phyloP scores from a whole-genome alignment of 805 yeast species.

The Candida awuae region DNA sequence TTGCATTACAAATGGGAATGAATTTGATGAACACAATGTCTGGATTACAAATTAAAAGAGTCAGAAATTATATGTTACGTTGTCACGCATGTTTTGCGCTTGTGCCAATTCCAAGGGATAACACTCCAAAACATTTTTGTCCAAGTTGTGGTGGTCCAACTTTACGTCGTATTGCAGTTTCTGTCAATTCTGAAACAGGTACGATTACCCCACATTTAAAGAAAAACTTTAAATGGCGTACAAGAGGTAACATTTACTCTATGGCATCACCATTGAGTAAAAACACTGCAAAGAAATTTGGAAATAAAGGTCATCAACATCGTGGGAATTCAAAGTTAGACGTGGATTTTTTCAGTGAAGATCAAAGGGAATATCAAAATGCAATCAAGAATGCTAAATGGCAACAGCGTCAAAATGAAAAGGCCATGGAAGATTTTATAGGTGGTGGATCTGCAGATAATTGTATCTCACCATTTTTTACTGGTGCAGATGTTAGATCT shows the following conservation, averaged over 20 bases:
- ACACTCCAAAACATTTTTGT: slow-evolving; percentile 80
- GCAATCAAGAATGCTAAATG: slow-evolving; percentile 84
- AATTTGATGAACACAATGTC: slow-evolving; percentile 76
- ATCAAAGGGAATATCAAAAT: slow-evolving; percentile 86
- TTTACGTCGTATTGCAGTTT: slow-evolving; percentile 80
- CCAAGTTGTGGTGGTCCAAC: slow-evolving; percentile 95
- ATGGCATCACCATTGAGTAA: slow-evolving; percentile 84
- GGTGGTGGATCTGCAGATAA: slow-evolving; percentile 93
- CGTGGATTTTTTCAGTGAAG: slow-evolving; percentile 69
- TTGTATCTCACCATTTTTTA: slow-evolving; percentile 77
- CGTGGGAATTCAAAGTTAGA: slow-evolving; percentile 46
- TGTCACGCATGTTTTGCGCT: slow-evolving; percentile 95
- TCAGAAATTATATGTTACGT: slow-evolving; percentile 87
- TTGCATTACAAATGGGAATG: slow-evolving; percentile 82
- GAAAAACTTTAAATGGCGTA: slow-evolving; percentile 88
- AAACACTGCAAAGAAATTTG: slow-evolving; percentile 59
- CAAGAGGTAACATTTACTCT: slow-evolving; percentile 74
- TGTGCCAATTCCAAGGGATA: slow-evolving; percentile 68
- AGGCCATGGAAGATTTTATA: slow-evolving; percentile 76
- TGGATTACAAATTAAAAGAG: slow-evolving; percentile 77
- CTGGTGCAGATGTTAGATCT: slow-evolving; percentile 46
- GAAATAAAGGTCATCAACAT: slow-evolving; percentile 76
- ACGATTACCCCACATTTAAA: slow-evolving; percentile 81
- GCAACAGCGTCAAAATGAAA: slow-evolving; percentile 81
- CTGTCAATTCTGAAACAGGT: slow-evolving; percentile 73